Evolutionary conservation across 495 filamentous ascomycete genomes (phyloP).

Genomic region (Stereocaulon alpinum): DNA sequence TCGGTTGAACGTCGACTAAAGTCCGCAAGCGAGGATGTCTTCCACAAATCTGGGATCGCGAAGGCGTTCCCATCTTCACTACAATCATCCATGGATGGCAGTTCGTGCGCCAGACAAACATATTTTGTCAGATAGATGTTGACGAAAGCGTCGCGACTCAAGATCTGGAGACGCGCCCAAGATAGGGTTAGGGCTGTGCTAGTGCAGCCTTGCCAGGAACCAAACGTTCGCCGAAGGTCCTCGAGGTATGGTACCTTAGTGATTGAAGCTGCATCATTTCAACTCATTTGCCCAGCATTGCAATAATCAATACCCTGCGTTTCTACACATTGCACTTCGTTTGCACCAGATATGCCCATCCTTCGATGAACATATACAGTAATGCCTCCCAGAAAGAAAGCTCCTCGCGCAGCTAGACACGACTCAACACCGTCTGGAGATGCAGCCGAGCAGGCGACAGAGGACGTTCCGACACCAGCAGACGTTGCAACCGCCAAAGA

Average conservation of each 20-base stretch:
- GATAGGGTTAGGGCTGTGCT: not conserved
- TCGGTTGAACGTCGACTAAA: conserved; percentile 30
- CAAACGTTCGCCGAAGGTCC: not conserved
- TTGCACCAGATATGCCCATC: not conserved
- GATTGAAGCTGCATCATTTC: not conserved
- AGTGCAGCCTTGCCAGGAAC: conserved; percentile 3
- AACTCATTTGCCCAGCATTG: not conserved
- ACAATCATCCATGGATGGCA: conserved; percentile 9
- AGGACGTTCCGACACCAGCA: conserved; percentile 30
- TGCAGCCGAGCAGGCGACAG: conserved; percentile 31
- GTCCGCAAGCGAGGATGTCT: conserved; percentile 36
- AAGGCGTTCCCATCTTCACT: conserved; percentile 53
- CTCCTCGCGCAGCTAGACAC: conserved; percentile 28
- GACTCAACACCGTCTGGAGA: conserved; percentile 31
- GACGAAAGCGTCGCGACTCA: not conserved
- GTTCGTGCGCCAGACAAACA: not conserved
- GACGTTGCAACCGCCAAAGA: conserved; percentile 2
- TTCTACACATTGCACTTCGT: not conserved
- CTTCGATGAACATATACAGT: not conserved
- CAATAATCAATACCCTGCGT: not conserved
- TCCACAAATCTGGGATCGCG: conserved; percentile 58
- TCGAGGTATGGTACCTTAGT: no score
- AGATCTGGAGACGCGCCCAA: not conserved
- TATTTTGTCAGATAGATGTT: not conserved
- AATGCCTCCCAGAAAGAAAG: conserved; percentile 72